Evolutionary conservation across 1,139 yeast species (phyloP), one percentile per base, ranked within the genome.

Genomic region (Pneumocystis sp.): DNA sequence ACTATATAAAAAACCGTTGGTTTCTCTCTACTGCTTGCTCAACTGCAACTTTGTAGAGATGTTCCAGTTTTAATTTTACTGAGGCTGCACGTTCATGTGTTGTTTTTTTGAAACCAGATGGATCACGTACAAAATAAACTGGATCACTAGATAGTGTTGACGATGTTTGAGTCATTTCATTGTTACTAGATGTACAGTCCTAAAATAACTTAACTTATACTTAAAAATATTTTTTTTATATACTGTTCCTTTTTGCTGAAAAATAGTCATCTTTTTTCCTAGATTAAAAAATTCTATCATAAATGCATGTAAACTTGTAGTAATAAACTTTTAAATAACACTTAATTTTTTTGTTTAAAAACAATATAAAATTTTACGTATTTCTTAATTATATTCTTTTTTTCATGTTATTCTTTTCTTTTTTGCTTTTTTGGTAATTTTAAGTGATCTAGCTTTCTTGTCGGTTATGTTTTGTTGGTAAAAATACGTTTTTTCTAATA

Each of bases 11-110:
- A 15, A 59, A 69, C 71, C 71, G 81, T 73, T 84, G 87, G 72
- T 85, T 85, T 63, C 89, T 78, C 72, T 85, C 90, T 65, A 85
- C 84, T 1, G 89, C 89, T 72, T 85, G 89, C 62, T 80, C 78
- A n/a, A 85, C 88, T 31, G 85, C 83, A 78, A 83, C 80, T 67
- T 85, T 85, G 75, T 84, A 85, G 72, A 81, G 84, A 71, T 84
- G 84, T 73, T 85, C 89, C 67, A 85, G 75, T 67, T 82, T 81
- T 69, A 85, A 78, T 73, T 85, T 85, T 66, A 84, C 80, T 15
- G 86, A 83, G 1, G 86, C 81, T 0, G 89, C 86, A 70, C 81
- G 80, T 71, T 85, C 88, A 69, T 82, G 85, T 0, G 86, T 76
- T 50, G 57, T 50, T 15, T 50, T 50, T 25, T 29, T 25, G 12